Conservation (phyloP, 192 early-diverging fungal species). For the Entophlyctis luteolus region DNA sequence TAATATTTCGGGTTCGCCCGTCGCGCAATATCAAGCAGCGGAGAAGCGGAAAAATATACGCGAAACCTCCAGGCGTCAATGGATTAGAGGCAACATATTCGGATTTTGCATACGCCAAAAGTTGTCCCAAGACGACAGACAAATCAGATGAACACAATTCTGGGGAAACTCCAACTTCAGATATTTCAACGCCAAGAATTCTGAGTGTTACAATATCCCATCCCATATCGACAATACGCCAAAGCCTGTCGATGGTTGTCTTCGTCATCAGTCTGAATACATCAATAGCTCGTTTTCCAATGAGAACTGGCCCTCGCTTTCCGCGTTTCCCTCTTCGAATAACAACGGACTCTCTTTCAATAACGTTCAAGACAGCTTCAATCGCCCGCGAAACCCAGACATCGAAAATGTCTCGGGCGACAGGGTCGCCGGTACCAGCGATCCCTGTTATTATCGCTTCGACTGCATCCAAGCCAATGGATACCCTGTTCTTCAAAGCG, state of each 20-base stretch:
- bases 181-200: constrained; percentile 32
- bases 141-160: constrained; percentile 23
- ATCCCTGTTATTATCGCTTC: constrained; percentile 63
- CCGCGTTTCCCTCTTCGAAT: constrained; percentile 7
- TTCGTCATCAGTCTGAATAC: constrained; percentile 45
- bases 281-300: constrained; percentile 55
- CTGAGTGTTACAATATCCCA: constrained; percentile 34
- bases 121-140: constrained; percentile 22
- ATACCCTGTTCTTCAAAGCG: constrained; percentile 43
- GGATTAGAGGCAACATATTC: constrained; percentile 20
- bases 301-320: constrained; percentile 44
- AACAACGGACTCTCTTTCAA: constrained; percentile 37
- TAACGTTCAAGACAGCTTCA: constrained; percentile 38
- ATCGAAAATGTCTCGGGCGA: constrained; percentile 55
- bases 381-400: constrained; percentile 33
- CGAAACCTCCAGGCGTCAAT: constrained; percentile 32
- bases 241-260: constrained; percentile 8
- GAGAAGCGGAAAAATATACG: constrained; percentile 48
- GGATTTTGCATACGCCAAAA: constrained; percentile 20
- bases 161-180: constrained; percentile 19
- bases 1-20: constrained; percentile 33
- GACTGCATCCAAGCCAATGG: constrained; percentile 62
- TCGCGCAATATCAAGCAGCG: constrained; percentile 32
- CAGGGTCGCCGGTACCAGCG: constrained; percentile 46
- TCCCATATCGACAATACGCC: constrained; percentile 12